phyloP scores from a whole-genome alignment of 2,329 filamentous ascomycete genomes.

The Clarireedia homoeocarpa region DNA sequence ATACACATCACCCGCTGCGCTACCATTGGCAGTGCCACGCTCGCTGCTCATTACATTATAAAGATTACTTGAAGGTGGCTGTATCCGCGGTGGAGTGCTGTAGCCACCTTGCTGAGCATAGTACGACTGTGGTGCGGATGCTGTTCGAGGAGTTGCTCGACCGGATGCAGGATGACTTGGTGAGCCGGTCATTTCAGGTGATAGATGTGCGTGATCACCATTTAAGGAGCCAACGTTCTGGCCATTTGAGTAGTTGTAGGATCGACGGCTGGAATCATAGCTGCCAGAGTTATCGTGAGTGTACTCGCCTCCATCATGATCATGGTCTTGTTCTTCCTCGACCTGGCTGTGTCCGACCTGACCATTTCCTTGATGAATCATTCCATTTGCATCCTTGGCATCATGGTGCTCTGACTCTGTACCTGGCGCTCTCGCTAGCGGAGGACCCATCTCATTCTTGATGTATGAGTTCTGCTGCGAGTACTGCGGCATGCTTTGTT shows the following conservation, averaged over 20 bases:
- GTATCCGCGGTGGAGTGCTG: constrained; percentile 67
- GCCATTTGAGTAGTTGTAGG: constrained; percentile 69
- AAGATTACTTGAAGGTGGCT: constrained; percentile 66
- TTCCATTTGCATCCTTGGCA: constrained; percentile 57
- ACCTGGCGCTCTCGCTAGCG: constrained; percentile 53
- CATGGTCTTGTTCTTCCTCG: constrained; percentile 65
- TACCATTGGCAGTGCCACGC: constrained; percentile 59
- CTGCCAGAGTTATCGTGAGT: constrained; percentile 68
- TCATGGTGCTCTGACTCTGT: constrained; percentile 53
- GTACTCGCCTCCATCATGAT: constrained; percentile 73
- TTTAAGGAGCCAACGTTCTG: constrained; percentile 58
- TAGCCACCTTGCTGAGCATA: constrained; percentile 60
- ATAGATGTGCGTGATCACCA: constrained; percentile 67
- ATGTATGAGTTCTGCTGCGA: constrained; percentile 53
- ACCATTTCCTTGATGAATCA: constrained; percentile 52
- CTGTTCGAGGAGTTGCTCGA: constrained; percentile 76
- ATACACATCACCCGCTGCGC: constrained; percentile 60
- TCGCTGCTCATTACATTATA: constrained; percentile 88
- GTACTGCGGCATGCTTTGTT: constrained; percentile 64
- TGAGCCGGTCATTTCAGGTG: constrained; percentile 76
- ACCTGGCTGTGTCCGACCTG: constrained; percentile 44
- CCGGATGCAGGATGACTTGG: constrained; percentile 75
- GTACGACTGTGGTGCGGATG: constrained; percentile 62
- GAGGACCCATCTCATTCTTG: constrained; percentile 85
- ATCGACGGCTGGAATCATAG: constrained; percentile 64